These are phyloP conservation scores for Uromyces viciae-fabae DNA, from an alignment of 1,284 basidiomycete genomes.

Conservation along the genomic window DNA sequence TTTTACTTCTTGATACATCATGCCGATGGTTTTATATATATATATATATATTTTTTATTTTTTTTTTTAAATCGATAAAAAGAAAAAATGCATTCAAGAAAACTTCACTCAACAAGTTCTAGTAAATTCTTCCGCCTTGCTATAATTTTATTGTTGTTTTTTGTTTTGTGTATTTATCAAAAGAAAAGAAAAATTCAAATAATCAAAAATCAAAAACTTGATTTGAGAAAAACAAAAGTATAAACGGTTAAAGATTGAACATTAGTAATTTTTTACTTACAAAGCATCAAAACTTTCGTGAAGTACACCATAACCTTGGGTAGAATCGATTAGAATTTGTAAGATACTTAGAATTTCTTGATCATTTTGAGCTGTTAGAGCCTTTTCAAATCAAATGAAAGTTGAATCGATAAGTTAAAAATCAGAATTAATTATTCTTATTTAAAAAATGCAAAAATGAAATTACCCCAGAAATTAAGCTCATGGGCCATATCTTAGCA, in stretches of 20 bases:
- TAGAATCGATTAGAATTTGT: background rate
- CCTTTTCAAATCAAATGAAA: background rate
- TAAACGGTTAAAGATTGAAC: background rate
- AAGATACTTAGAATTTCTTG: background rate
- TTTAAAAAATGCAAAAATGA: background rate
- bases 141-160: background rate
- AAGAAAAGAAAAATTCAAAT: background rate
- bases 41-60: too few relatives aligned
- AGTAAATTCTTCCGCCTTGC: conserved; percentile 6
- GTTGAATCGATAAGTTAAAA: background rate
- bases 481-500: conserved; percentile 15
- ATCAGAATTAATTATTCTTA: background rate
- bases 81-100: too few relatives aligned
- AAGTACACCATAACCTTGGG: conserved; percentile 8
- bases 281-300: conserved; percentile 1
- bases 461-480: conserved; percentile 6
- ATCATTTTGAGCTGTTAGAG: background rate
- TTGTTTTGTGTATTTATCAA: too few relatives aligned
- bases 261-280: too few relatives aligned
- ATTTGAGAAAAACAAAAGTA: background rate
- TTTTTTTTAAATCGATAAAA: too few relatives aligned
- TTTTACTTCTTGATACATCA: background rate
- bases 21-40: background rate
- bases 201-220: background rate
- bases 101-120: conserved; percentile 20